Evolutionary conservation across 495 filamentous ascomycete species (phyloP), one percentile per base, ranked within the genome.

Genomic region (Xylaria acuta): DNA sequence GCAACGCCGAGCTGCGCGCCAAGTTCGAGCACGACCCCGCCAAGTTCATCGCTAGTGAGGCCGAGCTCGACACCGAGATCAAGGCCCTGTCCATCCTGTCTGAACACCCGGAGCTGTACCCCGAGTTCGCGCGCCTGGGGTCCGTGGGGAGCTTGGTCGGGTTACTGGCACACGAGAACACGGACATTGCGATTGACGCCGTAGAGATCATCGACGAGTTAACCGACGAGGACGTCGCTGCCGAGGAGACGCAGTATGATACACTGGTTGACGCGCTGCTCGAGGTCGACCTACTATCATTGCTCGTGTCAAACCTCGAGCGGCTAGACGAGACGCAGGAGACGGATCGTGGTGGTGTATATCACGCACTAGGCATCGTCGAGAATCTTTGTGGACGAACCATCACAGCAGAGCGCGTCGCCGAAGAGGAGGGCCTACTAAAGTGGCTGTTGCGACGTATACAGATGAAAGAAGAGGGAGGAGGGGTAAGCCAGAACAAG

Each of bases 121-220:
- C 83, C 34, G 92, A 97, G 73, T 97, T 99, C 75, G 88, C 90
- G 18, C 91, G 90, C 65, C 79, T 97, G 66, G 96, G 94, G 36
- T 92, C 91, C 71, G 90, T 91, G 0, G 90, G 81, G 0, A 93
- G 91, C 22, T 81, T 99, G 67, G 92, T 97, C 1, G 87, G 90
- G 1, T 80, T 99, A 63, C 82, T 99, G 34, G 91, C 95, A 8
- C 96, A 98, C 78, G 96, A 99, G 76, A 99, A 99, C 81, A 93
- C 95, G 2, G 96, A 99, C 80, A 97, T 99, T 73, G 94, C 96
- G 8, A 97, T 98, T 73, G 93, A 91, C 75, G 92, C 91, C 0
- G 90, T 98, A 6, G 94, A 98, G 79, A 94, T 97, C 51, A 90
- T 99, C 66, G 89, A 89, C 71, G 96, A 99, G 85, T 82, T 99